phyloP scores from a whole-genome alignment of 768 basidiomycete genomes.

The Leccinellum rugosiceps region DNA sequence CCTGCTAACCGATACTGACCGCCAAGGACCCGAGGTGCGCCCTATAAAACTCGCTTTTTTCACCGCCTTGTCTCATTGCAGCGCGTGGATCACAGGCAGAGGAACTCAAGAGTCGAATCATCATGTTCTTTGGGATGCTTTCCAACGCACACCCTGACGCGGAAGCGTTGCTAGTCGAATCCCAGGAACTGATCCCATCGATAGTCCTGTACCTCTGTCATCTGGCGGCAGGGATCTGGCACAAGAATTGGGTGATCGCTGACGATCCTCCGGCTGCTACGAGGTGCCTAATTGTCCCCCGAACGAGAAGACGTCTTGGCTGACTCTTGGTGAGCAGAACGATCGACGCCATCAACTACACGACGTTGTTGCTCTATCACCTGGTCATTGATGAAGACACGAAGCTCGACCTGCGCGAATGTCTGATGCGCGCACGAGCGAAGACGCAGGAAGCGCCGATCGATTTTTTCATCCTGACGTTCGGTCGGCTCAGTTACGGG shows the following conservation, averaged over 20 bases:
- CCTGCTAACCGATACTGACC: conserved; percentile 43
- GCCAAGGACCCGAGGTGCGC: conserved; percentile 41
- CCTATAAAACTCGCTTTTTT: neutral
- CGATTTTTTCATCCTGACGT: conserved; percentile 72
- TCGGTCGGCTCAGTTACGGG: conserved; percentile 72
- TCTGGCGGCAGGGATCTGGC: conserved; percentile 60
- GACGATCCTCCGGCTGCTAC: conserved; percentile 31
- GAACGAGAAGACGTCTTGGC: neutral
- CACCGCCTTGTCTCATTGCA: neutral
- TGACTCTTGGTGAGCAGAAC: conserved; percentile 36
- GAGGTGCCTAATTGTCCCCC: conserved; percentile 15
- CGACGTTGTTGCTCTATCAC: conserved; percentile 59
- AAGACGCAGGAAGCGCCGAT: conserved; percentile 59
- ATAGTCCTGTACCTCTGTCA: conserved; percentile 54
- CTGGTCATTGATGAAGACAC: conserved; percentile 52
- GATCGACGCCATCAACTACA: conserved; percentile 48
- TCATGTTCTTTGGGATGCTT: conserved; percentile 41
- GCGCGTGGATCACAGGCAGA: conserved; percentile 30
- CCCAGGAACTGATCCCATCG: conserved; percentile 60
- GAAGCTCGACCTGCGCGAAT: conserved; percentile 50
- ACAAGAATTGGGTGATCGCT: conserved; percentile 50
- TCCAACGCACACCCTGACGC: conserved; percentile 39
- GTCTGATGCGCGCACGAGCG: conserved; percentile 52
- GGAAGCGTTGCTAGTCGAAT: conserved; percentile 39
- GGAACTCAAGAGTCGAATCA: conserved; percentile 34